Evolutionary conservation across 805 yeast species (phyloP), one percentile per base, ranked within the genome.

Genomic region (Lachancea dasiensis): DNA sequence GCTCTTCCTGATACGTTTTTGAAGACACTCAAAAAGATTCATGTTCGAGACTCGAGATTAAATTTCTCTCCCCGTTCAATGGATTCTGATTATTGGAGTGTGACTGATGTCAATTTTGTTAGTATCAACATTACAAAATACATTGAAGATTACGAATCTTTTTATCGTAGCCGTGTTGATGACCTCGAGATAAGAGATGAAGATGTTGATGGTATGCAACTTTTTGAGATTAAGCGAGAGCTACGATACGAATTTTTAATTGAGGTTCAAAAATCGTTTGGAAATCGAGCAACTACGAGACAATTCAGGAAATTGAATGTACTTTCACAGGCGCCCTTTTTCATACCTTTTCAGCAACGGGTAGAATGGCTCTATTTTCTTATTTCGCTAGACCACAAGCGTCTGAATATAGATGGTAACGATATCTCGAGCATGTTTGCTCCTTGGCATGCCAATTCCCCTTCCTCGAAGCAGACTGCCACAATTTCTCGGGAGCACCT

Each of bases 281-380:
- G 17, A 2, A 32, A 33, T 17, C 16, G 37, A 5, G 24, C 29
- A 10, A 19, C 41, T 5, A 38, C 52, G 2, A 52, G 54, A 25
- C 49, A 50, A 38, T 41, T 50, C 21, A 44, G 50, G 22, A 72
- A 66, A 43, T 46, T 73, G 16, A 75, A 73, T 31, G 63, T 89
- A 0, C 67, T 85, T 31, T 65, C 72, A 1, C 70, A 75, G 35
- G 64, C 80, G 3, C 96, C 97, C 3, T 90, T 84, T 54, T 81
- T 87, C 63, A 68, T 90, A 5, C 77, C 85, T 0, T 90, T 90
- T 57, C 70, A 72, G 17, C 72, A 74, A 23, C 68, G 98, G 33
- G 96, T 86, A 0, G 72, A 70, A 34, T 66, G 85, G 1, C 85
- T 90, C 53, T 84, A 82, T 43, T 57, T 66, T 8, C 66, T 86